Evolutionary conservation across 306 rosid genomes (phyloP).

Genomic region (Albizia julibrissin): DNA sequence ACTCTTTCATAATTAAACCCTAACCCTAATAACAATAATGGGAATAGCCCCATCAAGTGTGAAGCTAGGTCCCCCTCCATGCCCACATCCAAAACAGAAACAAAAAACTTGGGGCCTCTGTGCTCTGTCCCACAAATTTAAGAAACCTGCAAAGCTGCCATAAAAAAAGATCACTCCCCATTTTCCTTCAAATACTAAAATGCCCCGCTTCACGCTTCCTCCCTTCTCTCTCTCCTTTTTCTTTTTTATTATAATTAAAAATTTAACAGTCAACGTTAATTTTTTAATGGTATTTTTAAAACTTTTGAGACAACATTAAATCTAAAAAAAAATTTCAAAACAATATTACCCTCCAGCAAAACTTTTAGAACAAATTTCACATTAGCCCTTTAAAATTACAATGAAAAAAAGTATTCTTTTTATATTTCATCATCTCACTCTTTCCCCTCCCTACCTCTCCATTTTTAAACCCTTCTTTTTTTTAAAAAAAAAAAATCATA

Average conservation of each 20-base stretch:
- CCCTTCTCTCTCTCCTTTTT: too few relatives aligned
- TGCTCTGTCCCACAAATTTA: background rate
- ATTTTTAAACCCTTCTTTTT: background rate
- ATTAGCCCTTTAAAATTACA: too few relatives aligned
- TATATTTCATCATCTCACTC: too few relatives aligned
- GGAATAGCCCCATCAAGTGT: background rate
- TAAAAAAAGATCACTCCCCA: background rate
- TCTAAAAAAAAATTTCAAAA: too few relatives aligned
- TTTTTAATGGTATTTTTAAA: too few relatives aligned
- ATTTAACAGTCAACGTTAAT: too few relatives aligned
- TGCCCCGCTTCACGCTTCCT: background rate
- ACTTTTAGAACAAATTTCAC: too few relatives aligned
- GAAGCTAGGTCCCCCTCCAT: background rate
- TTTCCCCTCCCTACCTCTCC: too few relatives aligned
- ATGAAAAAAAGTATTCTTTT: too few relatives aligned
- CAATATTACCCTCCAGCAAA: too few relatives aligned
- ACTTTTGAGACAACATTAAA: too few relatives aligned
- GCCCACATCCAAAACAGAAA: background rate
- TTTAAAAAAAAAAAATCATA: too few relatives aligned
- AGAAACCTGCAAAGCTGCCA: background rate
- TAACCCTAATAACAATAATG: background rate
- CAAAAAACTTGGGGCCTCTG: background rate
- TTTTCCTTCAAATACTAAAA: background rate
- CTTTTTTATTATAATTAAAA: accelerated
- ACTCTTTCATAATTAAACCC: background rate